Conservation (phyloP, 768 basidiomycete genomes). For the Atractiella rhizophila region DNA sequence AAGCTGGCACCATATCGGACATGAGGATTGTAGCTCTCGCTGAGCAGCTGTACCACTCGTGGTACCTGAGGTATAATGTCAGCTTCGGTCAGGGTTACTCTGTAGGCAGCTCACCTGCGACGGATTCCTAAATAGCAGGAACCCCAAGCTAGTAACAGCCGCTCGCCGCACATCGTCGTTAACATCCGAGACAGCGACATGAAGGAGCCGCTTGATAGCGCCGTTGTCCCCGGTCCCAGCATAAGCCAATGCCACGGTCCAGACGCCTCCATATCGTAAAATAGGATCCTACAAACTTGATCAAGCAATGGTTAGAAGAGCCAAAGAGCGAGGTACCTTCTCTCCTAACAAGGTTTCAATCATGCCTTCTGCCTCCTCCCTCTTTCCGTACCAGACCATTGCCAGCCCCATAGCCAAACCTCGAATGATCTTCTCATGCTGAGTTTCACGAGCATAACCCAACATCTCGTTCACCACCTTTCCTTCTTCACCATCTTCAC, state of each 20-base stretch:
- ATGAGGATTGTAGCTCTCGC: slow-evolving; percentile 96
- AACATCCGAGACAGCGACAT: slow-evolving; percentile 93
- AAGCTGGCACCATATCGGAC: slow-evolving; percentile 91
- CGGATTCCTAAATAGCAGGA: slow-evolving; percentile 90
- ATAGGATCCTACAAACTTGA: slow-evolving; percentile 51
- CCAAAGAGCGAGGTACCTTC: slow-evolving; percentile 34
- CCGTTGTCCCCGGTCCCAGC: slow-evolving; percentile 87
- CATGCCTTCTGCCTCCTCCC: slow-evolving; percentile 72
- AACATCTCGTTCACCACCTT: too few species aligned
- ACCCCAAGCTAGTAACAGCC: slow-evolving; percentile 83
- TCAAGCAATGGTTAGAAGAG: slow-evolving; percentile 1
- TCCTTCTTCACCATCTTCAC: too few species aligned
- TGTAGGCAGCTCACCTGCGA: too few species aligned
- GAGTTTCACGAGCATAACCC: slow-evolving; percentile 82
- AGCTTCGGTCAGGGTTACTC: too few species aligned
- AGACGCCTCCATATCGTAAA: slow-evolving; percentile 88
- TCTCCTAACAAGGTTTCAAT: slow-evolving; percentile 54
- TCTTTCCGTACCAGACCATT: slow-evolving; percentile 71
- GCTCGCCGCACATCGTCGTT: slow-evolving; percentile 92
- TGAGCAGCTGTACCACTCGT: slow-evolving; percentile 79
- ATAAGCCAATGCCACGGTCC: slow-evolving; percentile 84
- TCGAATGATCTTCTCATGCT: slow-evolving; percentile 97
- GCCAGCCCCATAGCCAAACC: slow-evolving; percentile 79
- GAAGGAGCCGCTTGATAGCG: slow-evolving; percentile 68
- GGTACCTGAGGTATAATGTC: too few species aligned